Base-by-base conservation (phyloP, 2,329 filamentous ascomycete genomes). In the Chrysosporium keratinophilum region DNA sequence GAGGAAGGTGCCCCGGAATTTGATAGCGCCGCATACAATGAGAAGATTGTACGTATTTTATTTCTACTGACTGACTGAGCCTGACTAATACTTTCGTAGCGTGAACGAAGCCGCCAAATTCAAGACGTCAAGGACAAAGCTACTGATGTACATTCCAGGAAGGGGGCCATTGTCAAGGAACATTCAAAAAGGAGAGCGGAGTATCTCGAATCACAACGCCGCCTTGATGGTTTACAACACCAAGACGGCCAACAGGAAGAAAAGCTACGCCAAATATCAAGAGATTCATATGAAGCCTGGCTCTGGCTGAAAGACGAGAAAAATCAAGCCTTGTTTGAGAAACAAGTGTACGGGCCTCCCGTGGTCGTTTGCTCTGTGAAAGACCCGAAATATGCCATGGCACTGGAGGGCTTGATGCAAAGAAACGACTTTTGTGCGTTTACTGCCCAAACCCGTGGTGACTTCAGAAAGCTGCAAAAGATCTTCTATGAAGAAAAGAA, bases 361-460 rank as follows among this genome's bases (percentile, higher is more conserved):
- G 80, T 93, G 63, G 74, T 95, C 33, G 84, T 79, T 55, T 95
- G 89, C 68, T 86, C 85, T 0, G 73, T 95, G 51, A 89, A 84
- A 60, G 81, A 95, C 60, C 76, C 81, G 35, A 77, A 74, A 52
- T 88, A 86, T 65, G 79, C 79, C 10, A 71, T 79, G 60, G 75
- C 75, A 11, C 66, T 87, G 7, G 84, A 88, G 65, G 74, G 76
- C 3, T 63, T 80, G 10, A 65, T 87, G 10, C 69, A 74, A 33
- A 65, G 62, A 41, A 75, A 67, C 34, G 81, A 85, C 54, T 73
- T 80, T 40, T 64, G 77, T 17, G 71, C 78, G 1, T 80, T 98
- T 63, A 95, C 88, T 1, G 81, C 82, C 5, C 91, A 95, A 59
- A 87, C 79, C 23, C 76, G 73, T 31, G 76, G 78, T 3, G 93